Conservation (phyloP, 2,329 filamentous ascomycete genomes). For the Phaeomoniella chlamydospora region DNA sequence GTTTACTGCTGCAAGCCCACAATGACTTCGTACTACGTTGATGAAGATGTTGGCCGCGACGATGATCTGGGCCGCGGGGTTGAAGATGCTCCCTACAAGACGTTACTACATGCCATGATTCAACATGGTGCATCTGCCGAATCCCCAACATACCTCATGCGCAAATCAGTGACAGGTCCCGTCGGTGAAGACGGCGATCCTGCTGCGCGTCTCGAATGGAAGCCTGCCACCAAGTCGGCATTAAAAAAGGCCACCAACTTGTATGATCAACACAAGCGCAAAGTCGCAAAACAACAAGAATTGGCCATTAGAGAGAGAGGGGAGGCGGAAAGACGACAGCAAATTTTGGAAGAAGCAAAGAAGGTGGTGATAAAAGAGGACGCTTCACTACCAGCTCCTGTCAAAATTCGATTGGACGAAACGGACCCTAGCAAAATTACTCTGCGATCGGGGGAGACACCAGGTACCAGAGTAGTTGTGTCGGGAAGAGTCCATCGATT, state of each 20-base stretch:
- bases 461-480: constrained; percentile 62
- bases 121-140: constrained; percentile 46
- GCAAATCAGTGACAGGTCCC: constrained; percentile 50
- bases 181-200: constrained; percentile 50
- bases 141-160: constrained; percentile 49
- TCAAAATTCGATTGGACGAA: constrained; percentile 62
- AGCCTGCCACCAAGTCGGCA: constrained; percentile 68
- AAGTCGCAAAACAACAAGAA: constrained; percentile 64
- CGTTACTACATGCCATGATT: constrained; percentile 62
- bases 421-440: constrained; percentile 46
- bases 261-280: constrained; percentile 67
- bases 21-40: constrained; percentile 52
- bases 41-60: constrained; percentile 66
- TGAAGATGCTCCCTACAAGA: constrained; percentile 66
- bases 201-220: constrained; percentile 55
- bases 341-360: constrained; percentile 68
- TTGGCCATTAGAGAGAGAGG: constrained; percentile 57
- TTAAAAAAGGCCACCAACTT: constrained; percentile 71
- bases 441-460: constrained; percentile 40
- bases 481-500: constrained; percentile 71
- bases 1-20: too few relatives aligned
- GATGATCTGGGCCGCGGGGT: constrained; percentile 51
- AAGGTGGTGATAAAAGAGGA: constrained; percentile 61
- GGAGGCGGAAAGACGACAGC: constrained; percentile 54
- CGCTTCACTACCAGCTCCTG: constrained; percentile 53